phyloP scores from a whole-genome alignment of 2,329 filamentous ascomycete genomes.

The Elsinoe fawcettii region DNA sequence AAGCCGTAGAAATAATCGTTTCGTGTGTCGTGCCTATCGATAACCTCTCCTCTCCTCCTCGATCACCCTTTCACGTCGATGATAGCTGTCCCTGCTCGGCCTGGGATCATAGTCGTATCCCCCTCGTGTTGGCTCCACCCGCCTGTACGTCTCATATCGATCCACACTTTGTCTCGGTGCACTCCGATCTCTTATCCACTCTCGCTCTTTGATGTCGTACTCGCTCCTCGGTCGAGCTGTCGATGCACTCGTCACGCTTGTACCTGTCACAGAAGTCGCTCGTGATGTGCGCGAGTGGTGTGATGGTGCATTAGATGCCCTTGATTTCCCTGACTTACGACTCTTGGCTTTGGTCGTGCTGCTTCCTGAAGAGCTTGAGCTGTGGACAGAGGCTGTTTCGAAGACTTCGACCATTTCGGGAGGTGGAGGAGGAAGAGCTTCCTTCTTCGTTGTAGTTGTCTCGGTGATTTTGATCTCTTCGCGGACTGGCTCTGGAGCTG shows the following conservation, averaged over 20 bases:
- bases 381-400: slow-evolving; percentile 23
- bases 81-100: slow-evolving; percentile 21
- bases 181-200: slow-evolving; percentile 22
- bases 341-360: slow-evolving; percentile 19
- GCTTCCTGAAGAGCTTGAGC: slow-evolving; percentile 25
- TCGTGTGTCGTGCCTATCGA: neutral
- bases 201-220: slow-evolving; percentile 39
- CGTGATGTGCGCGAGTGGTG: slow-evolving; percentile 5
- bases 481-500: slow-evolving; percentile 22
- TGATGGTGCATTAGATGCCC: slow-evolving; percentile 16
- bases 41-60: slow-evolving; percentile 17
- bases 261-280: neutral
- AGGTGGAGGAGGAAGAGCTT: slow-evolving; percentile 3
- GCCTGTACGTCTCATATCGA: neutral
- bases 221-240: slow-evolving; percentile 23
- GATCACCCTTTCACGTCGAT: slow-evolving; percentile 19
- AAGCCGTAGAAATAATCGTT: neutral
- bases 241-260: slow-evolving; percentile 11
- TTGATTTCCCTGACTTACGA: slow-evolving; percentile 22
- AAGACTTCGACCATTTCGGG: slow-evolving; percentile 35
- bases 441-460: neutral
- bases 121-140: slow-evolving; percentile 11
- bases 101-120: slow-evolving; percentile 22
- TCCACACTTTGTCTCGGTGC: slow-evolving; percentile 1
- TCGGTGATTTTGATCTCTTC: slow-evolving; percentile 31